These are phyloP conservation scores for Casuarina equisetifolia DNA, from an alignment of 306 rosid genomes.

Conservation along the genomic window DNA sequence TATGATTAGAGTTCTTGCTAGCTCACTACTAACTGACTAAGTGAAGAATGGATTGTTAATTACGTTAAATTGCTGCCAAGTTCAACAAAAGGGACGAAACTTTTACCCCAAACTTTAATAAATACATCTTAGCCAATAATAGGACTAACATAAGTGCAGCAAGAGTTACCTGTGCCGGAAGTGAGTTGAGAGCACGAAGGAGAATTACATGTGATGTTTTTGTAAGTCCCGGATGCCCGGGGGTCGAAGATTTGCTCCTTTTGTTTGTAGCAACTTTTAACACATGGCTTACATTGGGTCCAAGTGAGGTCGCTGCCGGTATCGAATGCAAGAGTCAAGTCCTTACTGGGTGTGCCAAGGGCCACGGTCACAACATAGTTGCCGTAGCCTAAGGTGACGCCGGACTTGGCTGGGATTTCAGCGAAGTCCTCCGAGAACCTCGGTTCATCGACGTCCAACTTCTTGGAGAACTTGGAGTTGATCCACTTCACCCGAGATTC, in stretches of 20 bases:
- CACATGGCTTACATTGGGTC: slow-evolving; percentile 81
- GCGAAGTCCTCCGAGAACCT: slow-evolving; percentile 2
- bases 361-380: slow-evolving; percentile 67
- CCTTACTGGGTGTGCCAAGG: slow-evolving; percentile 57
- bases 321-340: slow-evolving; percentile 59
- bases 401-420: slow-evolving; percentile 53
- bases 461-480: background rate
- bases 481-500: slow-evolving; percentile 23
- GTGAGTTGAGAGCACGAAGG: slow-evolving; percentile 42
- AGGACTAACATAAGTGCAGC: too few relatives aligned
- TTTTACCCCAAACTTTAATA: too few relatives aligned
- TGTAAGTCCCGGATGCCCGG: slow-evolving; percentile 35
- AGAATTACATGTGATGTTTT: slow-evolving; percentile 53
- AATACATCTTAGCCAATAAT: too few relatives aligned
- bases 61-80: too few relatives aligned
- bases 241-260: slow-evolving; percentile 54
- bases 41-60: too few relatives aligned
- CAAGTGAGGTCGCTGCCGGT: slow-evolving; percentile 75
- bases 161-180: slow-evolving; percentile 47
- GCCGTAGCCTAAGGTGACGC: slow-evolving; percentile 45
- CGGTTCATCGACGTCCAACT: background rate
- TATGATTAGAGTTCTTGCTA: too few relatives aligned
- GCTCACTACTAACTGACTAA: too few relatives aligned
- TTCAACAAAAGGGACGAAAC: too few relatives aligned
- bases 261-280: slow-evolving; percentile 49